A percentile compares a stretch with the other conserved stretches of the same genome.
phyloP scores from a whole-genome alignment of 2,329 filamentous ascomycete genomes.

The Emmonsiellopsis sp. region DNA sequence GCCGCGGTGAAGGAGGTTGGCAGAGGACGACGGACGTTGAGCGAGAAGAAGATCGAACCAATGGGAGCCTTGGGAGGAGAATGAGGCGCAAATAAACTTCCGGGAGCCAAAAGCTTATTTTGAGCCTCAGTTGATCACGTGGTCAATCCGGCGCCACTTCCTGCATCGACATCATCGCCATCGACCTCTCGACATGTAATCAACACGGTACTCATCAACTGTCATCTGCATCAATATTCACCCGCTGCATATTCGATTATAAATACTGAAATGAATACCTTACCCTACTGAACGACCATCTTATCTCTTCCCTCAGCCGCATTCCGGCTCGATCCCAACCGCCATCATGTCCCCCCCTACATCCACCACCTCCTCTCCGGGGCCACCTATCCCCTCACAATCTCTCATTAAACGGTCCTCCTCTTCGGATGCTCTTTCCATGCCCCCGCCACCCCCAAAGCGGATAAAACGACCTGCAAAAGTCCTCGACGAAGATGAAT shows the following conservation, averaged over 20 bases:
- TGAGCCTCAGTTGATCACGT: not conserved
- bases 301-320: not conserved
- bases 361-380: constrained; percentile 10
- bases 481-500: constrained; percentile 87
- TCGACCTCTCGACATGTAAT: not conserved
- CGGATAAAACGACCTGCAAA: constrained; percentile 84
- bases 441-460: constrained; percentile 79
- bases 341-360: constrained; percentile 19
- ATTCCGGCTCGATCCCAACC: not conserved
- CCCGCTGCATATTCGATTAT: too few relatives aligned
- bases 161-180: not conserved
- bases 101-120: not conserved
- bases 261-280: too few relatives aligned
- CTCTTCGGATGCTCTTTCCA: constrained; percentile 47
- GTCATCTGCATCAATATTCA: not conserved
- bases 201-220: not conserved
- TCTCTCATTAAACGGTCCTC: constrained; percentile 25
- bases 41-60: too few relatives aligned
- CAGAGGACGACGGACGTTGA: too few relatives aligned
- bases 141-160: not conserved
- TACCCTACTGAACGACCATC: too few relatives aligned
- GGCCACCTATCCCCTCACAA: constrained; percentile 20
- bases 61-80: too few relatives aligned
- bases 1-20: too few relatives aligned
- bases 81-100: not conserved